Percentiles rank a stretch among this genome's conserved stretches.
Conservation (phyloP, 805 yeast species). For the Candida boidinii region DNA sequence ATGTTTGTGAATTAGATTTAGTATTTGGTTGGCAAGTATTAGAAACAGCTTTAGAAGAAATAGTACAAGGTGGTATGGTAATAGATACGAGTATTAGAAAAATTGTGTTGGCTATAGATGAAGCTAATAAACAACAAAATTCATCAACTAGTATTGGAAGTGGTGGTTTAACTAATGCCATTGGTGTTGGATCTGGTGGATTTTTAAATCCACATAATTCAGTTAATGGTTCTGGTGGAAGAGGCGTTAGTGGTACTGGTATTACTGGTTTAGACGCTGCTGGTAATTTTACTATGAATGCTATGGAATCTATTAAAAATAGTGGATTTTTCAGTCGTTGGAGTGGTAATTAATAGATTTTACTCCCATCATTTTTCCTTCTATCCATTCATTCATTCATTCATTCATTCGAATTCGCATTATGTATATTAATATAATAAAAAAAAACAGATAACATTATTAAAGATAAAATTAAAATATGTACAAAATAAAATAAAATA, state of each 20-base stretch:
- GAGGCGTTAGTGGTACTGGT: conserved; percentile 3
- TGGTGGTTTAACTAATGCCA: conserved; percentile 19
- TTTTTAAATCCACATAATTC: conserved; percentile 1
- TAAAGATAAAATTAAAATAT: too few species aligned
- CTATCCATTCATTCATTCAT: too few species aligned
- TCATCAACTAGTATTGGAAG: conserved; percentile 18
- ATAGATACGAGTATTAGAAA: conserved; percentile 80
- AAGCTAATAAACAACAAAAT: conserved; percentile 45
- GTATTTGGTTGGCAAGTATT: conserved; percentile 99
- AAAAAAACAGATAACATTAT: too few species aligned
- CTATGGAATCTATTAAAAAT: too few species aligned
- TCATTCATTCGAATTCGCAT: too few species aligned
- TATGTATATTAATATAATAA: too few species aligned
- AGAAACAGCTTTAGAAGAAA: conserved; percentile 84
- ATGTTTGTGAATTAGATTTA: conserved; percentile 90
- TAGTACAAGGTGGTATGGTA: conserved; percentile 97
- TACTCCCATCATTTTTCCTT: too few species aligned
- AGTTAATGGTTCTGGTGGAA: conserved; percentile 4
- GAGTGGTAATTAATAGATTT: conserved; percentile 1
- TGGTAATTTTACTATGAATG: conserved; percentile 11
- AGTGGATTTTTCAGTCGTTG: conserved; percentile 19
- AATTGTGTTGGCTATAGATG: conserved; percentile 79
- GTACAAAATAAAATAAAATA: too few species aligned
- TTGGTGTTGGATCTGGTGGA: too few species aligned
- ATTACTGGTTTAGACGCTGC: conserved; percentile 15